phyloP scores from a whole-genome alignment of 495 filamentous ascomycete species.

The Podospora australis region DNA sequence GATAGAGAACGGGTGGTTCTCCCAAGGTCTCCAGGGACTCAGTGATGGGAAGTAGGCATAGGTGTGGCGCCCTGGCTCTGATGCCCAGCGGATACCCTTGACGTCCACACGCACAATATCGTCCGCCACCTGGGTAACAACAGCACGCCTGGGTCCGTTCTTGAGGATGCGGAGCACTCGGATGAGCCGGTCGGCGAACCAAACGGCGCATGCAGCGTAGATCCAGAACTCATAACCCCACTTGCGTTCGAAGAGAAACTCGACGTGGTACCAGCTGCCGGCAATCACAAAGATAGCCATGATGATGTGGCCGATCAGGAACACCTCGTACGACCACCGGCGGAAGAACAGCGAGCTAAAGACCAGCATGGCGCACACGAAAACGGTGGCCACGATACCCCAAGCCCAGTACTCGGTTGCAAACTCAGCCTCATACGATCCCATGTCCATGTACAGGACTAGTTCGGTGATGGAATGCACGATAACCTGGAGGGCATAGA shows the following conservation, averaged over 20 bases:
- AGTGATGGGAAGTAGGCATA: constrained; percentile 42
- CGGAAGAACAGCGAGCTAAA: constrained; percentile 26
- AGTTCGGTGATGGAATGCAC: constrained; percentile 30
- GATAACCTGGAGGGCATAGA: constrained; percentile 31
- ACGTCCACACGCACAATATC: constrained; percentile 34
- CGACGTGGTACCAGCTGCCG: constrained; percentile 40
- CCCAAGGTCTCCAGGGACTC: constrained; percentile 33
- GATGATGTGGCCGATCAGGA: constrained; percentile 35
- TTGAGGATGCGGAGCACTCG: constrained; percentile 24
- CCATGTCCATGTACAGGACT: constrained; percentile 17
- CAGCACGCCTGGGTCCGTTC: constrained; percentile 24
- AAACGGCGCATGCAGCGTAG: constrained; percentile 35
- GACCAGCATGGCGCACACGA: constrained; percentile 15
- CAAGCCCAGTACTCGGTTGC: constrained; percentile 34
- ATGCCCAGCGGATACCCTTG: constrained; percentile 25
- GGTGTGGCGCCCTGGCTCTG: constrained; percentile 23
- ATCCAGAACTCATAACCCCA: constrained; percentile 42
- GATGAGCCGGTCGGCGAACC: constrained; percentile 41
- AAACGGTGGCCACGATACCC: constrained; percentile 36
- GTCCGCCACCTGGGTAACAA: constrained; percentile 28
- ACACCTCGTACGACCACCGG: constrained; percentile 33
- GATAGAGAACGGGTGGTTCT: constrained; percentile 47
- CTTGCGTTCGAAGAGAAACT: constrained; percentile 1
- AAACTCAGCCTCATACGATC: constrained; percentile 15
- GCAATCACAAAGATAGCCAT: constrained; percentile 32